Evolutionary conservation across 2,329 filamentous ascomycete species (phyloP).

Genomic region (Cytospora chrysosperma): DNA sequence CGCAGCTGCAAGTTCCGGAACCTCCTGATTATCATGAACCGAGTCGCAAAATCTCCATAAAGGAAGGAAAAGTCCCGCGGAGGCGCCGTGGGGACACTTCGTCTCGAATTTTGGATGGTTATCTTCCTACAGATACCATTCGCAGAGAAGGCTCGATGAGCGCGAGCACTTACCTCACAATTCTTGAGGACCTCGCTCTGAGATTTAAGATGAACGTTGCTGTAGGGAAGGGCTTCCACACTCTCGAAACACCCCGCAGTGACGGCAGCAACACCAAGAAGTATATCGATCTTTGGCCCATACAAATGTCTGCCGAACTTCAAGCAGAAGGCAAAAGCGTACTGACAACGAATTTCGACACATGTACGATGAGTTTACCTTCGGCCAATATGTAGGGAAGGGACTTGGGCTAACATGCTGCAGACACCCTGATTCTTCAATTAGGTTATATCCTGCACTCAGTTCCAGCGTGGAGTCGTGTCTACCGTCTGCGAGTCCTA

Average conservation of each 20-base stretch:
- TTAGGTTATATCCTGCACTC: constrained; percentile 82
- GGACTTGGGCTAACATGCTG: constrained; percentile 22
- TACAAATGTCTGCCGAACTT: constrained; percentile 88
- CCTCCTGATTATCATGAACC: background rate
- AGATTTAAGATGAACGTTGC: constrained; percentile 81
- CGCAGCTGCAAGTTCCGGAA: constrained; percentile 1
- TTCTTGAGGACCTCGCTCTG: constrained; percentile 77
- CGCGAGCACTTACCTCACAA: constrained; percentile 73
- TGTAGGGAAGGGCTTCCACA: constrained; percentile 76
- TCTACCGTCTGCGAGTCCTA: constrained; percentile 70
- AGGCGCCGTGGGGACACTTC: constrained; percentile 55
- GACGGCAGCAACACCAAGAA: constrained; percentile 63
- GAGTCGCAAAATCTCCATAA: background rate
- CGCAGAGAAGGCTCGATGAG: constrained; percentile 67
- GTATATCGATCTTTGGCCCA: constrained; percentile 87
- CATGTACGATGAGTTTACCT: constrained; percentile 55
- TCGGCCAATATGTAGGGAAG: background rate
- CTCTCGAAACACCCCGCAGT: constrained; percentile 67
- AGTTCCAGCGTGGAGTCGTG: constrained; percentile 75
- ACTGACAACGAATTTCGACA: constrained; percentile 87
- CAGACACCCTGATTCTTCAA: constrained; percentile 77
- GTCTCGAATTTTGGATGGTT: constrained; percentile 54
- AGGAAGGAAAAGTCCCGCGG: constrained; percentile 7
- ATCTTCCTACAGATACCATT: constrained; percentile 68
- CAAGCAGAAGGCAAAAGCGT: constrained; percentile 65